A percentile compares a stretch with the other conserved stretches of the same genome.
Conservation (phyloP, 2,329 filamentous ascomycete genomes). For the Pseudogymnoascus destructans region DNA sequence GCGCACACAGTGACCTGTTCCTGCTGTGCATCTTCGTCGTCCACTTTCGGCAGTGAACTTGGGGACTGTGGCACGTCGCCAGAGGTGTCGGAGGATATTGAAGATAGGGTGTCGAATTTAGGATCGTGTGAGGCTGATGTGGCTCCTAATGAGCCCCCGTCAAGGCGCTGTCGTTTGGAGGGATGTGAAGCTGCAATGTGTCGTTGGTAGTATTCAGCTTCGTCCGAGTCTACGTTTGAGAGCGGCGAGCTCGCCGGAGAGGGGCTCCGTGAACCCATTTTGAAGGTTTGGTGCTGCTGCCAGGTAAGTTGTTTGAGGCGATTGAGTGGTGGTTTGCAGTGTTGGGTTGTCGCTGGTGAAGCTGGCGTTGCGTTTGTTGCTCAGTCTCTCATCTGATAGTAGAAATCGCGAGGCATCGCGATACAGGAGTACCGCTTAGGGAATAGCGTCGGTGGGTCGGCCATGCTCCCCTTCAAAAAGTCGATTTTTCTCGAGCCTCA, state of each 20-base stretch:
- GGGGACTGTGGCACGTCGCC: constrained; percentile 68
- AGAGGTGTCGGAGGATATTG: constrained; percentile 82
- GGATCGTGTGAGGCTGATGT: constrained; percentile 27
- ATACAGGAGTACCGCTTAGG: constrained; percentile 1
- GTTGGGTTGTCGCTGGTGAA: neutral
- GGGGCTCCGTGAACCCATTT: constrained; percentile 31
- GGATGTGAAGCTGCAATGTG: constrained; percentile 29
- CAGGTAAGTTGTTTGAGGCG: neutral
- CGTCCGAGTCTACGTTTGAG: constrained; percentile 50
- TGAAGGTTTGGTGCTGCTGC: constrained; percentile 10
- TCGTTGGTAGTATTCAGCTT: constrained; percentile 40
- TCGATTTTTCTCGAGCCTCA: constrained; percentile 7
- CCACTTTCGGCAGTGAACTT: constrained; percentile 39
- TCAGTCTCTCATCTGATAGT: constrained; percentile 7
- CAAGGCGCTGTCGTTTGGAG: constrained; percentile 24
- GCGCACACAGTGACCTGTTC: constrained; percentile 68
- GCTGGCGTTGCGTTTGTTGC: neutral
- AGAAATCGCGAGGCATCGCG: constrained; percentile 1
- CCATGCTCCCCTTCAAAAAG: constrained; percentile 2
- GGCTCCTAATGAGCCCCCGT: constrained; percentile 17
- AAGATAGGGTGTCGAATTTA: constrained; percentile 43
- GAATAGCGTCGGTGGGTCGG: constrained; percentile 6
- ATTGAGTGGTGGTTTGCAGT: neutral
- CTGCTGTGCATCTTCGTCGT: constrained; percentile 57
- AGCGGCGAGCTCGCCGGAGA: constrained; percentile 47